These are phyloP conservation scores for Coelastrella sp. DNA, from an alignment of 139 green algal species.

Conservation along the genomic window DNA sequence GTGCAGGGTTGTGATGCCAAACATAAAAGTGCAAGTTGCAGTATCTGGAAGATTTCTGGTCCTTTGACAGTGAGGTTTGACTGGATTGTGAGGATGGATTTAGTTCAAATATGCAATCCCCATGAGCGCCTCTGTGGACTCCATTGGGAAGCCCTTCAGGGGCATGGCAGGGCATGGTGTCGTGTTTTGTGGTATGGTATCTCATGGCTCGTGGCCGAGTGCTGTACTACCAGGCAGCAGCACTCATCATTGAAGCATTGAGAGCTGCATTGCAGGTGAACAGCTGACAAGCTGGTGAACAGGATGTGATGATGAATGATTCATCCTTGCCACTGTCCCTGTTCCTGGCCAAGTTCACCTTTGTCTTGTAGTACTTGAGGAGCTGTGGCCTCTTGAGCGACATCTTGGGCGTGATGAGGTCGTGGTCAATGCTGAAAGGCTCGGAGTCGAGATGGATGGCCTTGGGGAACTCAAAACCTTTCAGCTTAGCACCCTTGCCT, in stretches of 20 bases:
- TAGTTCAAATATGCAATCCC: no score
- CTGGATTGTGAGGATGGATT: no score
- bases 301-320: neutral
- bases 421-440: conserved; percentile 72
- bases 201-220: neutral
- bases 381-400: conserved; percentile 93
- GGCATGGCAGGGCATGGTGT: no score
- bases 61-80: neutral
- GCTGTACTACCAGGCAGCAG: neutral
- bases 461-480: conserved; percentile 89
- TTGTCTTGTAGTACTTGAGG: conserved; percentile 72
- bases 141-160: no score
- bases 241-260: neutral
- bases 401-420: conserved; percentile 91
- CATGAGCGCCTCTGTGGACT: no score
- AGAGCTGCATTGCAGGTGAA: neutral
- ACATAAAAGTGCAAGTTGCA: neutral
- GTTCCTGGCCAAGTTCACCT: conserved; percentile 15
- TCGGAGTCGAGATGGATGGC: conserved; percentile 75
- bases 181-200: no score
- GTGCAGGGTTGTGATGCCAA: neutral
- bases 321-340: neutral
- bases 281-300: neutral
- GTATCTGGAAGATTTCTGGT: neutral
- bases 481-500: conserved; percentile 81